Evolutionary conservation across 805 yeast species (phyloP).

Genomic region (Zygoascus flipseniorum): DNA sequence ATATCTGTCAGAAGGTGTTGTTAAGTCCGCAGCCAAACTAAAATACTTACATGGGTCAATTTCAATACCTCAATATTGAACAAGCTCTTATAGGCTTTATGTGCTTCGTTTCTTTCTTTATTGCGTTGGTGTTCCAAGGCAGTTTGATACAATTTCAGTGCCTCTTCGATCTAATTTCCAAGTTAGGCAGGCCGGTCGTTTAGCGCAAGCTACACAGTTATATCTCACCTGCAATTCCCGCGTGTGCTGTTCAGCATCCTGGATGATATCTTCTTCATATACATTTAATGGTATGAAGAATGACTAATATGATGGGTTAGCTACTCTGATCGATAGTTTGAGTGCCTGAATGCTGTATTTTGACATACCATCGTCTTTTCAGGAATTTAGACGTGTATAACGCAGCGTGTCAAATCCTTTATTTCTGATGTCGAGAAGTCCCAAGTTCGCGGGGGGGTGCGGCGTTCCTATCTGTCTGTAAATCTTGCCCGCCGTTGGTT

Average conservation of each 20-base stretch:
- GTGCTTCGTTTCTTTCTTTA: slow-evolving; percentile 41
- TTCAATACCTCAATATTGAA: slow-evolving; percentile 61
- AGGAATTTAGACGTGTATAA: neutral
- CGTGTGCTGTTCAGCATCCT: slow-evolving; percentile 81
- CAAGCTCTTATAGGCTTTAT: slow-evolving; percentile 47
- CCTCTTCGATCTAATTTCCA: slow-evolving; percentile 51
- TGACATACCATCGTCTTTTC: neutral
- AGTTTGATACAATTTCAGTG: slow-evolving; percentile 61
- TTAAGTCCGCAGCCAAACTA: neutral
- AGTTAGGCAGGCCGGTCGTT: neutral
- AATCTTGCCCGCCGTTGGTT: too few species aligned
- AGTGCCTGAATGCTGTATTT: neutral
- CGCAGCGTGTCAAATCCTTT: neutral
- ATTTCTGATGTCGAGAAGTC: neutral
- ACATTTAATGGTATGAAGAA: slow-evolving; percentile 72
- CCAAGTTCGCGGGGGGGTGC: neutral
- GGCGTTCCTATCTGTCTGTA: neutral
- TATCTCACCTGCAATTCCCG: slow-evolving; percentile 64
- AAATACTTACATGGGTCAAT: slow-evolving; percentile 13
- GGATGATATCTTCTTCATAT: slow-evolving; percentile 56
- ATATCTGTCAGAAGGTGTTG: neutral
- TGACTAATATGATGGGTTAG: neutral
- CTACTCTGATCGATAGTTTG: neutral
- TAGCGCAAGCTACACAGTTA: neutral
- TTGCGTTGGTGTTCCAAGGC: slow-evolving; percentile 59